Evolutionary conservation across 164 flowering plant genomes (phyloP).

Genomic region (Tetracentron sinense): DNA sequence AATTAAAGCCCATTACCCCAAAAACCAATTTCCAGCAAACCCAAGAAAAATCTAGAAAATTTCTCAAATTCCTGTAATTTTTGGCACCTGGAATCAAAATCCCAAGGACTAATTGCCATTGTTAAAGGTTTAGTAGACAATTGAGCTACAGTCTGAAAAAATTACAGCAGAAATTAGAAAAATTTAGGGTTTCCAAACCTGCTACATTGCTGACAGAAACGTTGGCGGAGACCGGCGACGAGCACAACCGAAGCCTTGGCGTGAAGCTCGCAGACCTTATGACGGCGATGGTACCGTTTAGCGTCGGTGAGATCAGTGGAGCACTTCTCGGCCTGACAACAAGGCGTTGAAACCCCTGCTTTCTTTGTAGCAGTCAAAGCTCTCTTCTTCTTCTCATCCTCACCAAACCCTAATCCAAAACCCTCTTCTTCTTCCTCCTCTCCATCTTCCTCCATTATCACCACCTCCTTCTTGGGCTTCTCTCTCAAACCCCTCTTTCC

Average conservation of each 20-base stretch:
- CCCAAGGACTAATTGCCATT: no score
- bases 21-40: neutral
- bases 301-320: slow-evolving; percentile 35
- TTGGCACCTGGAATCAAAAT: no score
- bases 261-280: slow-evolving; percentile 56
- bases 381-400: slow-evolving; percentile 21
- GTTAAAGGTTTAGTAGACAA: no score
- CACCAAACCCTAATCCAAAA: neutral
- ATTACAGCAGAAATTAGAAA: no score
- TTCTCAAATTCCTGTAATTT: no score
- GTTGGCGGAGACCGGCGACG: slow-evolving; percentile 35
- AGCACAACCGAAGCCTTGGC: slow-evolving; percentile 47
- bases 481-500: slow-evolving; percentile 28
- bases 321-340: slow-evolving; percentile 55
- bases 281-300: slow-evolving; percentile 48
- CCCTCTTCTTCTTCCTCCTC: slow-evolving; percentile 31
- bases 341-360: slow-evolving; percentile 12
- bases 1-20: neutral
- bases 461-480: slow-evolving; percentile 18
- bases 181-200: slow-evolving; percentile 40
- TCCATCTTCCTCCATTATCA: slow-evolving; percentile 7
- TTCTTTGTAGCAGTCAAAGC: slow-evolving; percentile 8
- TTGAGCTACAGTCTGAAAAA: no score
- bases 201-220: slow-evolving; percentile 80
- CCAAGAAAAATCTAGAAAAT: no score